These are phyloP conservation scores for Choiromyces venosus DNA, from an alignment of 495 filamentous ascomycete genomes.

Conservation along the genomic window DNA sequence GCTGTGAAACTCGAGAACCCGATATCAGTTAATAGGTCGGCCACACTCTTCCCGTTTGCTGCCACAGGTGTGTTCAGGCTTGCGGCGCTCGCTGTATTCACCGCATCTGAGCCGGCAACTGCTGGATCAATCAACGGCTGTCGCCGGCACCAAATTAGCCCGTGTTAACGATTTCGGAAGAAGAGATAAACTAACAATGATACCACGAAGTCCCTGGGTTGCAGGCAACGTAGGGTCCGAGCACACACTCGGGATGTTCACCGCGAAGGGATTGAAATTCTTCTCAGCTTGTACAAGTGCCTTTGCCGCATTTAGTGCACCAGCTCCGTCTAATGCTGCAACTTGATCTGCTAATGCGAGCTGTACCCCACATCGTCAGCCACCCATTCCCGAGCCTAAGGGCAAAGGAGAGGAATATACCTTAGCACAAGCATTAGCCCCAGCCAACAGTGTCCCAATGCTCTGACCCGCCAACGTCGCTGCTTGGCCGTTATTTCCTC, in stretches of 20 bases:
- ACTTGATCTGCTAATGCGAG: constrained; percentile 56
- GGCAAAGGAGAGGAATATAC: constrained; percentile 28
- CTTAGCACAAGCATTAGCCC: constrained; percentile 56
- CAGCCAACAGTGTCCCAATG: constrained; percentile 53
- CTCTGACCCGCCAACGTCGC: constrained; percentile 52
- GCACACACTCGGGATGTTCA: constrained; percentile 54
- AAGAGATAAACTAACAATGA: constrained; percentile 43
- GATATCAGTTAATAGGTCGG: constrained; percentile 50
- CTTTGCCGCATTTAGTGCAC: constrained; percentile 54
- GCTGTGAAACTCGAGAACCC: constrained; percentile 56
- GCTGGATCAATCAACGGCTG: constrained; percentile 55
- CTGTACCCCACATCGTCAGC: constrained; percentile 34
- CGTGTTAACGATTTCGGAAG: neutral
- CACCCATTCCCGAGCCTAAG: too few species aligned
- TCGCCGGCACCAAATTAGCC: neutral
- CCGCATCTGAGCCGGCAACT: constrained; percentile 49
- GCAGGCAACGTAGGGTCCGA: constrained; percentile 53
- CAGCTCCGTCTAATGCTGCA: constrained; percentile 50
- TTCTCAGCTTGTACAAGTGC: constrained; percentile 60
- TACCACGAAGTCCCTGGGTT: constrained; percentile 54
- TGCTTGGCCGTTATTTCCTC: constrained; percentile 51
- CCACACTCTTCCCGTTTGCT: constrained; percentile 52
- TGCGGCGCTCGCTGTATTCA: constrained; percentile 52
- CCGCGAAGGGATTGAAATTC: constrained; percentile 61
- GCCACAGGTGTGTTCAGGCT: constrained; percentile 51